Evolutionary conservation across 2,329 filamentous ascomycete species (phyloP).

Genomic region (Shiraia bambusicola): DNA sequence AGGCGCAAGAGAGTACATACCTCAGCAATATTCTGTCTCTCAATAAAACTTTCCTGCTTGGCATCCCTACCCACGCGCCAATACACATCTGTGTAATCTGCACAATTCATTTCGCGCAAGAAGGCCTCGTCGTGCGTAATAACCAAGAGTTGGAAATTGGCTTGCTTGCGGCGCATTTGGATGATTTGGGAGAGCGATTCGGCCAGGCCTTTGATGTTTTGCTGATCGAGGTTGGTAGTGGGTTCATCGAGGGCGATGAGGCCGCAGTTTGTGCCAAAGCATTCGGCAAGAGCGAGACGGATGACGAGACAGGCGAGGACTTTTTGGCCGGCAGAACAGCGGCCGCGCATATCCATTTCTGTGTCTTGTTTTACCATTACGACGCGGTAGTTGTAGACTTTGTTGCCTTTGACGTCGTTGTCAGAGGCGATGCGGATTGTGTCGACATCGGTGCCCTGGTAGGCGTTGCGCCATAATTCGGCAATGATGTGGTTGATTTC

Average conservation of each 20-base stretch:
- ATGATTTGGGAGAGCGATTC: conserved; percentile 86
- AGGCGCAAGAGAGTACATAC: conserved; percentile 21
- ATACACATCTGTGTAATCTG: conserved; percentile 90
- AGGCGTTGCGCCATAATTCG: conserved; percentile 96
- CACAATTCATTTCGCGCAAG: conserved; percentile 86
- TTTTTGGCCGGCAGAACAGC: conserved; percentile 94
- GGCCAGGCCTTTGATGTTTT: conserved; percentile 91
- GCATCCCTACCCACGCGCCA: conserved; percentile 82
- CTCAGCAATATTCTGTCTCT: conserved; percentile 55
- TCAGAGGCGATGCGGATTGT: conserved; percentile 94
- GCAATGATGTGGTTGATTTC: conserved; percentile 94
- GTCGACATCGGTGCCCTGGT: conserved; percentile 96
- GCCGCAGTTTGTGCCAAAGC: conserved; percentile 93
- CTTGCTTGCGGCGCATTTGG: conserved; percentile 75
- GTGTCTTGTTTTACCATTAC: conserved; percentile 97
- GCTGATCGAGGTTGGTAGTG: conserved; percentile 91
- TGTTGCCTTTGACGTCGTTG: conserved; percentile 73
- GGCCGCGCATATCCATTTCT: conserved; percentile 99
- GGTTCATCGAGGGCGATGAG: conserved; percentile 96
- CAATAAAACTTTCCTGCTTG: conserved; percentile 84
- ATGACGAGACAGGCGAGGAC: conserved; percentile 97
- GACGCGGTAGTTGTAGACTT: conserved; percentile 93
- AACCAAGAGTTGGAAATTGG: conserved; percentile 96
- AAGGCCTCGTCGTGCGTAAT: conserved; percentile 99
- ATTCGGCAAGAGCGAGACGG: conserved; percentile 90